Evolutionary conservation across 495 filamentous ascomycete species (phyloP), one percentile per base, ranked within the genome.

Genomic region (Tuber umbilicatum): DNA sequence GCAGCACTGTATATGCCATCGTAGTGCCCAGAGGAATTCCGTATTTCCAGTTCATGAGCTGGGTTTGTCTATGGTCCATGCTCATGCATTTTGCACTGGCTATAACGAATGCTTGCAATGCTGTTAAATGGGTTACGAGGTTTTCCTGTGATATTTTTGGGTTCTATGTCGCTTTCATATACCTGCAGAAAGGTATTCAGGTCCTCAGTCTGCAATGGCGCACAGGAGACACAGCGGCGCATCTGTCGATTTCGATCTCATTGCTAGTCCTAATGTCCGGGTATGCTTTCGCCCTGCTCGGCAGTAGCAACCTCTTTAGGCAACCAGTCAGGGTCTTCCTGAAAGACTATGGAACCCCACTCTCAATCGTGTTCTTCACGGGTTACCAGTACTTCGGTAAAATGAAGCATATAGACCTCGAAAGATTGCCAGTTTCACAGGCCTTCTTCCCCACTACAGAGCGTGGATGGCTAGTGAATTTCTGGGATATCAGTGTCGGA

Each of bases 81-180:
- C 84, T 92, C 35, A 91, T 94, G 86, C 92, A 95, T 82, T 92
- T 90, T 90, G 82, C 91, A 60, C 86, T 94, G 12, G 92, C 92
- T 35, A 86, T 93, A 68, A 91, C 90, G 7, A 95, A 95, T 80
- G 86, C 90, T 17, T 94, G 92, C 83, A 93, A 95, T 83, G 91
- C 86, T 71, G 84, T 95, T 4, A 90, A 87, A 78, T 94, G 92
- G 82, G 92, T 95, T 37, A 94, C 92, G 16, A 87, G 91, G 16
- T 95, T 95, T 81, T 91, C 91, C 60, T 94, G 92, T 81, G 92
- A 95, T 80, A 93, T 92, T 77, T 94, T 95, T 80, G 92, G 81
- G 73, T 94, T 94, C 82, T 95, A 95, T 82, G 92, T 95, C 67
- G 92, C 91, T 69, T 92, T 91, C 81, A 92, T 94, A 81, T 95